Evolutionary conservation across 176 grass and related monocot species (phyloP).

Genomic region (Dactylis glomerata): DNA sequence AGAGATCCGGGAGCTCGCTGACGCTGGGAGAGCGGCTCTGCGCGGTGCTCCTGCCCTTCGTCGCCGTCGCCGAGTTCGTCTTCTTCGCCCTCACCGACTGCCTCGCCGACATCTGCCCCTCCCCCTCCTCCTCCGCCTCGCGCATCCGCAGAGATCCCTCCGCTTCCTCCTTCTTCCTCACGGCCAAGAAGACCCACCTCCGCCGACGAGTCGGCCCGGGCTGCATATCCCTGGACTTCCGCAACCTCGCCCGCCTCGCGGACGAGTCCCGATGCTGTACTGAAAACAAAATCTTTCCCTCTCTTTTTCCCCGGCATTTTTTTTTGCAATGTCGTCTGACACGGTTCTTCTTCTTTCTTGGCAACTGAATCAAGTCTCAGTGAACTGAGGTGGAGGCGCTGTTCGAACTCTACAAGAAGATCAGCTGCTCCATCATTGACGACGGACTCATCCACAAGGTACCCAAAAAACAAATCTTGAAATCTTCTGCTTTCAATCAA

Average conservation of each 20-base stretch:
- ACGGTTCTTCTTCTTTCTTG: background rate
- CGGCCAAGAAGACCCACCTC: background rate
- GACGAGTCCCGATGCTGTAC: slow-evolving; percentile 75
- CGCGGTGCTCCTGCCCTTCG: slow-evolving; percentile 43
- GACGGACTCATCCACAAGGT: slow-evolving; percentile 93
- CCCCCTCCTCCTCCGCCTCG: background rate
- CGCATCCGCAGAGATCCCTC: background rate
- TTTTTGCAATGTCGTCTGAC: slow-evolving; percentile 15
- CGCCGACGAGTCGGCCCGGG: background rate
- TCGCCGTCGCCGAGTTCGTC: slow-evolving; percentile 50
- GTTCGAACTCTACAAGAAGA: slow-evolving; percentile 83
- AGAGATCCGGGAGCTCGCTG: slow-evolving; percentile 55
- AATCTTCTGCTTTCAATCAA: too few relatives aligned
- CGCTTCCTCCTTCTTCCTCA: background rate
- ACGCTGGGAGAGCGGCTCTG: slow-evolving; percentile 75
- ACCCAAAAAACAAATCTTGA: background rate
- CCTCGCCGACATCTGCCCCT: slow-evolving; percentile 41
- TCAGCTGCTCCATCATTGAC: slow-evolving; percentile 75
- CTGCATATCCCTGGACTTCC: slow-evolving; percentile 5
- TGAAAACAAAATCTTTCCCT: background rate
- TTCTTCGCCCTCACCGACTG: slow-evolving; percentile 59
- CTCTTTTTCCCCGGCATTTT: background rate
- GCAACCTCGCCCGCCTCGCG: slow-evolving; percentile 52
- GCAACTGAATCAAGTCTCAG: slow-evolving; percentile 39
- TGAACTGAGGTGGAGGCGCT: slow-evolving; percentile 88